A percentile compares a stretch with the other conserved stretches of the same genome.
Conservation (phyloP, 2,329 filamentous ascomycete genomes). For the Escovopsis weberi region DNA sequence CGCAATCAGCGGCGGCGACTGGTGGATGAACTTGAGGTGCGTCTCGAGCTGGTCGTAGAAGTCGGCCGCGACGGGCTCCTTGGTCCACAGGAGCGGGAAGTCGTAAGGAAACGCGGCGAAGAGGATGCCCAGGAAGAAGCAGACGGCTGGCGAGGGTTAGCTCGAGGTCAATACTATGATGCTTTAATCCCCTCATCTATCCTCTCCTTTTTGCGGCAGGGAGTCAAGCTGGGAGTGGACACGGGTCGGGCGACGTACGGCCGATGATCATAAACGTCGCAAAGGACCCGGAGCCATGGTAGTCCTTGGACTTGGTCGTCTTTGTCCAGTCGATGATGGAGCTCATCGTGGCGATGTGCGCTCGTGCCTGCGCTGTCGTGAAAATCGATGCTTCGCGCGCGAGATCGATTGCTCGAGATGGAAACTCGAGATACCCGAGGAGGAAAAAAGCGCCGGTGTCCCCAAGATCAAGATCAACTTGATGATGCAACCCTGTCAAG, state of each 20-base stretch:
- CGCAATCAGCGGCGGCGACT: slow-evolving; percentile 78
- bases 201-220: too few species aligned
- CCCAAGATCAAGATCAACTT: too few species aligned
- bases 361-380: too few species aligned
- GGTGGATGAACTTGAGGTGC: slow-evolving; percentile 83
- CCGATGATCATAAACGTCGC: slow-evolving; percentile 95
- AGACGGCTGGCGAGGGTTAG: slow-evolving; percentile 45
- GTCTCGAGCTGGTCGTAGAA: slow-evolving; percentile 80
- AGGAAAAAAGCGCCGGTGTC: too few species aligned
- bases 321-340: slow-evolving; percentile 39
- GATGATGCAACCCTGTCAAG: too few species aligned
- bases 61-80: slow-evolving; percentile 43
- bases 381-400: too few species aligned
- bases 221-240: too few species aligned
- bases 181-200: too few species aligned
- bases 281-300: slow-evolving; percentile 56
- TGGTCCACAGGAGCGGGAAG: slow-evolving; percentile 74
- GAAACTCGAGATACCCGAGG: too few species aligned
- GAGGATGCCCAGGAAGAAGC: slow-evolving; percentile 96
- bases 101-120: slow-evolving; percentile 96
- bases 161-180: too few species aligned
- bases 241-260: slow-evolving; percentile 44
- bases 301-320: slow-evolving; percentile 41
- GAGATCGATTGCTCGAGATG: too few species aligned
- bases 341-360: slow-evolving; percentile 13